These are phyloP conservation scores for Ampelomyces quisqualis DNA, from an alignment of 2,329 filamentous ascomycete species.

Conservation along the genomic window DNA sequence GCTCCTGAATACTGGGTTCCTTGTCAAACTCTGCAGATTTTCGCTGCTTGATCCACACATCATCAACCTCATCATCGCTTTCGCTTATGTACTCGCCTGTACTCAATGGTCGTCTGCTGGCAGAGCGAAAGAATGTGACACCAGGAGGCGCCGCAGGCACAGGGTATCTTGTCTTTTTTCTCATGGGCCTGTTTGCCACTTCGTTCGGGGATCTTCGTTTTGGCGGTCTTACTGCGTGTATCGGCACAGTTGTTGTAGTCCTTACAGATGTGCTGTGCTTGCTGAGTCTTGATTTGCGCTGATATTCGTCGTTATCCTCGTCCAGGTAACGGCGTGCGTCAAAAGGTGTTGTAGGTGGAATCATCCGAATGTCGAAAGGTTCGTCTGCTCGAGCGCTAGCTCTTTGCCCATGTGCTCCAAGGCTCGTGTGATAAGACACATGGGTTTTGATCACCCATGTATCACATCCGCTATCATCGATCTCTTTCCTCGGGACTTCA, in stretches of 20 bases:
- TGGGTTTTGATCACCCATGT: slow-evolving; percentile 21
- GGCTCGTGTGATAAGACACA: slow-evolving; percentile 20
- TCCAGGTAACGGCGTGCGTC: not conserved
- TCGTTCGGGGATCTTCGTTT: slow-evolving; percentile 18
- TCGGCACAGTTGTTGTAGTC: not conserved
- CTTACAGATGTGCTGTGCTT: slow-evolving; percentile 5
- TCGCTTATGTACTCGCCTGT: slow-evolving; percentile 46
- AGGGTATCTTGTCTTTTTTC: slow-evolving; percentile 26
- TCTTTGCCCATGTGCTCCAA: slow-evolving; percentile 10
- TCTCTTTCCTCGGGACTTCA: slow-evolving; percentile 8
- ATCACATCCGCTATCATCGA: slow-evolving; percentile 15
- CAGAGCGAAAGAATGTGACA: slow-evolving; percentile 45
- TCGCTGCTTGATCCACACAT: slow-evolving; percentile 40
- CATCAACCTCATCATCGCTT: slow-evolving; percentile 48
- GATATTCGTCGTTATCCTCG: slow-evolving; percentile 36
- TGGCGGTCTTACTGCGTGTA: slow-evolving; percentile 1
- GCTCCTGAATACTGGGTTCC: slow-evolving; percentile 7
- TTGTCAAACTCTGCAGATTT: slow-evolving; percentile 25
- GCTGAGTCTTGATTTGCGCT: slow-evolving; percentile 11
- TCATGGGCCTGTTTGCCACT: slow-evolving; percentile 16
- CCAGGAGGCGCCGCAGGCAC: slow-evolving; percentile 41
- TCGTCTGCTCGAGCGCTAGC: slow-evolving; percentile 30
- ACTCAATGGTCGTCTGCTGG: slow-evolving; percentile 42
- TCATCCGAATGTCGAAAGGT: slow-evolving; percentile 31
- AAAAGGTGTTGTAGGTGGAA: slow-evolving; percentile 15